Base-by-base conservation (phyloP, 495 filamentous ascomycete species). In the Amphirosellinia nigrospora region DNA sequence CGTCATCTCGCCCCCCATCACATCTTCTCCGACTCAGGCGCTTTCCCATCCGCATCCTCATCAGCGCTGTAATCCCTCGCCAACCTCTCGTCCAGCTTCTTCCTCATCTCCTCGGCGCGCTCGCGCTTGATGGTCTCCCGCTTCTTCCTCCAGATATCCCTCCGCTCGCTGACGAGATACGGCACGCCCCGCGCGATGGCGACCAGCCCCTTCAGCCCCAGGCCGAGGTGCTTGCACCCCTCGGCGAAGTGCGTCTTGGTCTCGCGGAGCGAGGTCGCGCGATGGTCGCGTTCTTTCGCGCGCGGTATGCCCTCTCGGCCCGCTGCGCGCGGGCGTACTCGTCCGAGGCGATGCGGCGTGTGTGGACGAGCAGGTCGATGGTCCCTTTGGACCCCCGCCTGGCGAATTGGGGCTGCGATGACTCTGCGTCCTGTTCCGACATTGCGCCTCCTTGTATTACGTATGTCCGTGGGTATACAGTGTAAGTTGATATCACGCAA, bases 221-320 rank as follows among this genome's bases (percentile, higher is more conserved):
- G 15, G 26, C n/a, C 36, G 10, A 80, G 63, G 34, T 81, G 77
- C n/a, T 66, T 19, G 45, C 60, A 46, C 0, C 75, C 71, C 50
- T 78, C 62, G 4, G 45, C 8, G 23, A 80, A 74, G 50, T 80
- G 77, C 9, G 62, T 71, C 39, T 69, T 72, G 13, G 77, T 74
- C 38, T 79, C 74, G 63, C 30, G 58, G 36, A 52, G 66, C 66
- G 75, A 75, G 39, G 71, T 71, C 76, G 73, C 39, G 75, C 76
- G 1, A 71, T 48, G 11, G 74, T 62, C 0, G 78, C 70, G 10
- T 77, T 72, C 73, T 80, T 80, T 48, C 61, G 53, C 10, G 73
- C 65, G 23, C 63, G 68, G 72, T 80, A 81, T 36, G 69, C 34
- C 13, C 69, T 72, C 74, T 81, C 77, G 45, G 77, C 73, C 28